Base-by-base conservation (phyloP, 1,284 basidiomycete genomes). In the Anthracocystis walkeri region DNA sequence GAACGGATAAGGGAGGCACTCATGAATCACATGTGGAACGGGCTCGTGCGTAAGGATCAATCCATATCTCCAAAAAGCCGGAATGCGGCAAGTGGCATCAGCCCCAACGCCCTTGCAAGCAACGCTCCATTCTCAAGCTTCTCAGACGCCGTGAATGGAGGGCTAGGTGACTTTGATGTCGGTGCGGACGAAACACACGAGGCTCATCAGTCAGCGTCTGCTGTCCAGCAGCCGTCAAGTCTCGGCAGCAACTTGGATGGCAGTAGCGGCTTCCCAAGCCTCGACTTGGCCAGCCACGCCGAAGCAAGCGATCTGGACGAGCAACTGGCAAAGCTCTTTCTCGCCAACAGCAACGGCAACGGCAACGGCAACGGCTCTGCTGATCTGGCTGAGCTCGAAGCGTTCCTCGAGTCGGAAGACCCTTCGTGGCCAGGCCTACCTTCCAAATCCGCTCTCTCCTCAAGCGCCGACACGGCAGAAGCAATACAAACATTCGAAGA, bases 21-120 rank as follows among this genome's bases (percentile, higher is more conserved):
- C 21, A 70, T 69, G 65, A 79, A 80, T 7, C 67, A 81, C 48
- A 73, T 75, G 60, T 82, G 80, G 80, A 67, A 78, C n/a, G 59
- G 64, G 6, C 62, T 82, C 0, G 56, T 64, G 11, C 63, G 79
- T 12, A 79, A 78, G 31, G 69, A 61, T n/a, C 53, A 52, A 3
- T 18, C 38, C 16, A 3, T n/a, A 1, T 20, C 27, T 14, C 33
- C 33, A n/a, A 8, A 41, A 10, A 45, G 20, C 44, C 31, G 48
- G 2, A 21, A 12, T 8, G 29, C 41, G 20, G 7, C 33, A 21
- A 23, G 5, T 5, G 18, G 12, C 14, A 10, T 7, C 35, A 6
- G 7, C 14, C 21, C 42, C 29, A 25, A 20, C 8, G 7, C 14
- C 21, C 3, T 21, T 11, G 25, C 38, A 6, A 50, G n/a, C 25